phyloP scores from a whole-genome alignment of 1,139 yeast genomes.

The Sugiyamaella pinicola region DNA sequence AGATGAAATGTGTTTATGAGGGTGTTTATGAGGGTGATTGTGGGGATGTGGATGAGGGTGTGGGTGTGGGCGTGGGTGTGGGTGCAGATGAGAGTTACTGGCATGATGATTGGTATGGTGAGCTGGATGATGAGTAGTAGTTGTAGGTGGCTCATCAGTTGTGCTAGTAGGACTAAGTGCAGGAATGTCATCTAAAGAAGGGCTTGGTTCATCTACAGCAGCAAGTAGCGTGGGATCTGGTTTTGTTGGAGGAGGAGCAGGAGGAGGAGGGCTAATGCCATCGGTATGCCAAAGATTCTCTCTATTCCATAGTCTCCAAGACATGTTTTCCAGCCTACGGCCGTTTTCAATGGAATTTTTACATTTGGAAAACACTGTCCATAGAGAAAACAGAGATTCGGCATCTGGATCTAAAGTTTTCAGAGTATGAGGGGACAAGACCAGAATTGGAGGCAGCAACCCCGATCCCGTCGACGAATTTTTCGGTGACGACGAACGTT shows the following conservation, averaged over 20 bases:
- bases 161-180: constrained; percentile 19
- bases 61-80: neutral
- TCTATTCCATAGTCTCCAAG: constrained; percentile 61
- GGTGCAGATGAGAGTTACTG: neutral
- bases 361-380: constrained; percentile 59
- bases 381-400: constrained; percentile 47
- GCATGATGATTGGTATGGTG: neutral
- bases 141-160: neutral
- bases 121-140: neutral
- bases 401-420: constrained; percentile 46
- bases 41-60: neutral
- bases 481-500: neutral
- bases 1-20: constrained; percentile 31
- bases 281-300: constrained; percentile 38
- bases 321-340: constrained; percentile 56
- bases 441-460: constrained; percentile 30
- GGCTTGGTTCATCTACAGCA: constrained; percentile 2
- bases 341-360: constrained; percentile 56
- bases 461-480: neutral
- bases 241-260: neutral
- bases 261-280: too few species aligned
- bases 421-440: constrained; percentile 37
- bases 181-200: constrained; percentile 25
- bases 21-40: constrained; percentile 4
- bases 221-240: neutral